Base-by-base conservation (phyloP, 2,329 filamentous ascomycete genomes). In the Aspergillus quadrilineatus region DNA sequence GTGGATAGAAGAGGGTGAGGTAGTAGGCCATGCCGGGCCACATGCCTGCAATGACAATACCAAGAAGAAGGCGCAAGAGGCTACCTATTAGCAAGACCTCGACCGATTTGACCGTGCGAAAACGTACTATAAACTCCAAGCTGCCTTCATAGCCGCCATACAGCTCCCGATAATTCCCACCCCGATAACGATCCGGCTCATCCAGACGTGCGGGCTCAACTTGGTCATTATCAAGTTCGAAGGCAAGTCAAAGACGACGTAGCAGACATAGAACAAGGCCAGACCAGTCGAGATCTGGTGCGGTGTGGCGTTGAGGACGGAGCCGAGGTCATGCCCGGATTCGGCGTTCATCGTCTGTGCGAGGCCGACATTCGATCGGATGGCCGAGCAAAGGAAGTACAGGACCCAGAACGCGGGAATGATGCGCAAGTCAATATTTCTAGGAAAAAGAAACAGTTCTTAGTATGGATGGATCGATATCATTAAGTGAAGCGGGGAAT, bases 11-110 rank as follows among this genome's bases (percentile, higher is more conserved):
- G 6, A 96, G 81, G 0, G 92, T 95, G 46, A 96, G 80, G 69
- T 96, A 96, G 72, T 94, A 94, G 8, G 90, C 85, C 92, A 96
- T 96, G 49, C 92, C 92, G 0, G 92, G 92, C 92, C 92, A 96
- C 88, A 96, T 92, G 46, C 92, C 92, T 1, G 92, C 92, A 69
- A 92, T 92, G 26, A 96, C 91, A 12, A 94, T 82, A 47, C 92
- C 92, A 6, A 96, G 83, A 9, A 96, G 80, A 55, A 96, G 87
- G 6, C 92, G 87, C 29, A 96, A 81, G n/a, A 96, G 79, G 63
- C 22, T 22, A 22, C 3, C 22, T 22, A 22, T 22, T 22, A 22
- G 22, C 22, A 22, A 22, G 22, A 22, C 22, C 22, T 22, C 22
- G 22, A 22, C 22, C 22, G 22, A 22, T 22, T 17, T 17, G 22